phyloP scores from a whole-genome alignment of 805 yeast species.

The Deakozyma indianensis region DNA sequence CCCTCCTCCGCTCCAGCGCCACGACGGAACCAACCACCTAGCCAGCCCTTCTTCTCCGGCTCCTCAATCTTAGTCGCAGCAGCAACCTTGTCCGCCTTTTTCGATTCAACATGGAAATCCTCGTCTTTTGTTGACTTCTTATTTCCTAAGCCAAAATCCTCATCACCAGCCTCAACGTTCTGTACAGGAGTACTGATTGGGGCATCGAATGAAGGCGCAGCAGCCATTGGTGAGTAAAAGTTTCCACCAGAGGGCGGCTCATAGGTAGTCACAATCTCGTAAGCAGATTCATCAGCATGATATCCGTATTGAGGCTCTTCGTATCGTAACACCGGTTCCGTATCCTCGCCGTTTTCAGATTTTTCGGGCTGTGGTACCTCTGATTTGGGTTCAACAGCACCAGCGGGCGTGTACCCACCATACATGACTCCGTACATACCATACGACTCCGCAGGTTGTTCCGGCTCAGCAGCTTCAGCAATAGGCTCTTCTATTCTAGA shows the following conservation, averaged over 20 bases:
- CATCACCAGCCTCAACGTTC: conserved; percentile 6
- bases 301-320: neutral
- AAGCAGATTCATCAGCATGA: conserved; percentile 13
- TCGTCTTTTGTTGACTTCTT: conserved; percentile 1
- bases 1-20: conserved; percentile 3
- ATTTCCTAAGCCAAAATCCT: conserved; percentile 9
- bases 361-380: conserved; percentile 2
- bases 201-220: neutral
- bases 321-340: neutral
- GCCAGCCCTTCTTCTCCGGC: conserved; percentile 1
- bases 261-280: conserved; percentile 3
- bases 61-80: neutral
- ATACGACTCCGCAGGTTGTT: conserved; percentile 1
- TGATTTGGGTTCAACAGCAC: conserved; percentile 19
- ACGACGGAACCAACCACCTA: neutral
- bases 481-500: neutral
- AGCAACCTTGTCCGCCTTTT: conserved; percentile 11
- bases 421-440: conserved; percentile 11
- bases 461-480: neutral
- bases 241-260: neutral
- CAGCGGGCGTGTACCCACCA: conserved; percentile 6
- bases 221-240: neutral
- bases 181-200: neutral
- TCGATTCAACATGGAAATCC: conserved; percentile 5
- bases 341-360: conserved; percentile 5